These are phyloP conservation scores for Hypoxylon sp. DNA, from an alignment of 2,329 filamentous ascomycete genomes.

Conservation along the genomic window DNA sequence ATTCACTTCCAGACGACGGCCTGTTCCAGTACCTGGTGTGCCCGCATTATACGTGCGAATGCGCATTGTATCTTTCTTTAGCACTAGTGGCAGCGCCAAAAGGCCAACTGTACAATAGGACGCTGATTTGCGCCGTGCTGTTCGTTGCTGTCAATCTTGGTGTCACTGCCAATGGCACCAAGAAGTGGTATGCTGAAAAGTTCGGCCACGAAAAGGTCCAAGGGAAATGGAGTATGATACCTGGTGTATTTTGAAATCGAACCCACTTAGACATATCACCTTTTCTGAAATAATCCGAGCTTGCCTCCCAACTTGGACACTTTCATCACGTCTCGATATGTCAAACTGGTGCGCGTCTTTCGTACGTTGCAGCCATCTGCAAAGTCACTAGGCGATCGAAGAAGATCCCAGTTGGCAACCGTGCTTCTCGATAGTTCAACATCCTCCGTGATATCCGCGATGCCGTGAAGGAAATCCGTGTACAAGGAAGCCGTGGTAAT, in stretches of 20 bases:
- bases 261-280: conserved; percentile 48
- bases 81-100: conserved; percentile 80
- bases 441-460: conserved; percentile 77
- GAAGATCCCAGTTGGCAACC: conserved; percentile 80
- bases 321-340: conserved; percentile 88
- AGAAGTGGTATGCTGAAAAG: conserved; percentile 81
- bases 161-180: conserved; percentile 83
- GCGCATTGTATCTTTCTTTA: conserved; percentile 84
- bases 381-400: conserved; percentile 66
- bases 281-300: conserved; percentile 67
- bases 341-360: conserved; percentile 77
- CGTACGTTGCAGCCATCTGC: conserved; percentile 70
- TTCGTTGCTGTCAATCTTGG: conserved; percentile 87
- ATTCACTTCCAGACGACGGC: conserved; percentile 82
- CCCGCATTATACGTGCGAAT: conserved; percentile 94
- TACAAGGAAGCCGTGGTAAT: conserved; percentile 80
- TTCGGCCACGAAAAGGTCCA: conserved; percentile 78
- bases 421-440: conserved; percentile 71
- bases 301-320: conserved; percentile 81
- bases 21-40: conserved; percentile 82
- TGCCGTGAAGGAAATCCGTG: conserved; percentile 80
- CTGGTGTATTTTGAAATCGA: conserved; percentile 70
- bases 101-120: conserved; percentile 77
- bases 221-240: conserved; percentile 82
- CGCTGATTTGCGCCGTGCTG: conserved; percentile 76